Conservation (phyloP, 2,329 filamentous ascomycete species). For the Colletotrichum tamarilloi region DNA sequence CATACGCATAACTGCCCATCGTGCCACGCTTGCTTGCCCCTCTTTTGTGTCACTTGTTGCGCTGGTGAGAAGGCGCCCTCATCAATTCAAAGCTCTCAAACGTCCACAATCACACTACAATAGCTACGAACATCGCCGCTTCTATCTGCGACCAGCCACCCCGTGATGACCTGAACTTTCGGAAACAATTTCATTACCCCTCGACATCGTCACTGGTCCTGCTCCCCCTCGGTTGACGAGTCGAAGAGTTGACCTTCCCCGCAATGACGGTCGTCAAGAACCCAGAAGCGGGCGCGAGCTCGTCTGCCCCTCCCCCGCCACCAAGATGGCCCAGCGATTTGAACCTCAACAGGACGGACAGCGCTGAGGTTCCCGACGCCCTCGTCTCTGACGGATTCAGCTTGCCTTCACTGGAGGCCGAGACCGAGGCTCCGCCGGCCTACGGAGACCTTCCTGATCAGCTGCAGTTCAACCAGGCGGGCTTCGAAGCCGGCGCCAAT, state of each 20-base stretch:
- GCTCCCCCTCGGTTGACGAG: neutral
- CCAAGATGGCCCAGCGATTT: conserved; percentile 11
- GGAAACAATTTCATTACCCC: no score
- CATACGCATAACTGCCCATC: neutral
- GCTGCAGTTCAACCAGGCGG: conserved; percentile 70
- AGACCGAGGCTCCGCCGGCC: conserved; percentile 61
- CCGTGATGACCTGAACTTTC: conserved; percentile 12
- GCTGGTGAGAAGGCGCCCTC: neutral
- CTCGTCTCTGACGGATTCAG: conserved; percentile 53
- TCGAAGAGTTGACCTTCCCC: neutral
- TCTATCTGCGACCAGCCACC: neutral
- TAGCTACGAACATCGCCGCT: neutral
- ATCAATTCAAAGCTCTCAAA: neutral
- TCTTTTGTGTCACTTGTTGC: conserved; percentile 4
- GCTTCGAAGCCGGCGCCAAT: conserved; percentile 70
- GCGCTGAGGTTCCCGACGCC: conserved; percentile 43
- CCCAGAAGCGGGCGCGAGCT: conserved; percentile 22
- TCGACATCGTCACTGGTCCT: conserved; percentile 3
- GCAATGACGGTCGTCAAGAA: conserved; percentile 32
- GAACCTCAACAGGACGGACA: conserved; percentile 33
- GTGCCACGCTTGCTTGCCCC: neutral
- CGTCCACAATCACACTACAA: neutral
- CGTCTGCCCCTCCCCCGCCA: conserved; percentile 26
- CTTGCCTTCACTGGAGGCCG: conserved; percentile 53
- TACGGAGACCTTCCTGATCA: conserved; percentile 69